Evolutionary conservation across 2,329 filamentous ascomycete genomes (phyloP), one percentile per base, ranked within the genome.

Genomic region (Pestalotiopsis sp.): DNA sequence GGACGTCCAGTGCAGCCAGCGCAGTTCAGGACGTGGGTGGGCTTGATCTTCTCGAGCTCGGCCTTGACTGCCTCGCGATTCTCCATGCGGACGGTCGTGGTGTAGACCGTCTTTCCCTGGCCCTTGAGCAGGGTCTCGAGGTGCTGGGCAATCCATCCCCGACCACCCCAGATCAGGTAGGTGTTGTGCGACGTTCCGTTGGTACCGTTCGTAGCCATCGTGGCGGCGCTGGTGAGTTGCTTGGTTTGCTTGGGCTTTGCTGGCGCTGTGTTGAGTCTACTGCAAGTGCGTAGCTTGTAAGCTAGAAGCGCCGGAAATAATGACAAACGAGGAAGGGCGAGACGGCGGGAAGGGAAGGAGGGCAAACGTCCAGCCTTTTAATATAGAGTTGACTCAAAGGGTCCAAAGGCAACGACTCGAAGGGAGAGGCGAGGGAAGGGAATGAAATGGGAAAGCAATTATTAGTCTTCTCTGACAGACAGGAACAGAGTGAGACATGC

Each of bases 1-100:
- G 90, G 90, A 27, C 88, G 84, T 64, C 90, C 90, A 3, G 89
- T 92, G 76, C 86, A 88, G 70, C 90, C 90, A 62, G 90, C 90
- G 70, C 86, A 88, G 78, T 91, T 91, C 64, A 92, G 80, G 68
- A 92, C 89, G 75, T 91, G 89, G 3, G 89, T 91, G 25, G 90
- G 90, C 78, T 87, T 86, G 77, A 90, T 80, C 64, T 81, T 82
- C 63, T 88, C 84, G 31, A 92, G 83, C 76, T 88, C 86, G 60
- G 82, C 80, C 66, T 86, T 77, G 68, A 91, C 89, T 66, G 81
- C 81, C 74, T 87, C 84, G 71, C 87, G 83, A 74, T 91, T 83
- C 77, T 92, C 87, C 89, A 91, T 91, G 73, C 89, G 89, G 66
- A 90, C 81, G 3, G 85, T 90, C 17, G 90, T 92, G 66, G 82